Evolutionary conservation across 345 rosid species (phyloP).

Genomic region (Boechera stricta): DNA sequence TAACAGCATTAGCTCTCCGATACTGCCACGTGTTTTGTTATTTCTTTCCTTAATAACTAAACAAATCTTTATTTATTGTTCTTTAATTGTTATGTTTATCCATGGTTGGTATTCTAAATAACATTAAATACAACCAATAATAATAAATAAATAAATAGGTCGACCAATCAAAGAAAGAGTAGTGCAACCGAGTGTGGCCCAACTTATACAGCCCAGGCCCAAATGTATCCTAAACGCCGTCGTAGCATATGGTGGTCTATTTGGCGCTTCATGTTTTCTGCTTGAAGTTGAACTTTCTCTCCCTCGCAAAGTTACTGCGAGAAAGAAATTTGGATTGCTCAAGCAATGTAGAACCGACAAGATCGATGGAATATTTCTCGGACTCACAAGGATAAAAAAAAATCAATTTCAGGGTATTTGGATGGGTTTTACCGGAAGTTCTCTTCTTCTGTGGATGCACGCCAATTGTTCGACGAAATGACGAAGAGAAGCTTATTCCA

Average conservation of each 20-base stretch:
- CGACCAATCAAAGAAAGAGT: constrained; percentile 13
- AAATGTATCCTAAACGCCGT: background rate
- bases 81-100: constrained; percentile 18
- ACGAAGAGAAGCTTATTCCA: constrained; percentile 52
- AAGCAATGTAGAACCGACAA: constrained; percentile 17
- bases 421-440: background rate
- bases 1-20: constrained; percentile 1
- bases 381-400: background rate
- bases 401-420: background rate
- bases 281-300: background rate
- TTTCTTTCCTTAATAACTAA: background rate
- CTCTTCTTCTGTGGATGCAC: constrained; percentile 44
- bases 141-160: background rate
- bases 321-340: constrained; percentile 2
- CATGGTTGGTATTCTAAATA: background rate
- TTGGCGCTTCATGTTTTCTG: background rate
- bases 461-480: constrained; percentile 60
- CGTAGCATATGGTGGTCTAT: background rate
- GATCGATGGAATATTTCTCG: background rate
- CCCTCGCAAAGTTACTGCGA: background rate
- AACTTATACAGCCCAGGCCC: constrained; percentile 27
- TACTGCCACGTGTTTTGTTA: constrained; percentile 37
- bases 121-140: background rate
- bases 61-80: constrained; percentile 14
- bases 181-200: background rate